These are phyloP conservation scores for Lactarius psammicola DNA, from an alignment of 768 basidiomycete genomes.

Conservation along the genomic window DNA sequence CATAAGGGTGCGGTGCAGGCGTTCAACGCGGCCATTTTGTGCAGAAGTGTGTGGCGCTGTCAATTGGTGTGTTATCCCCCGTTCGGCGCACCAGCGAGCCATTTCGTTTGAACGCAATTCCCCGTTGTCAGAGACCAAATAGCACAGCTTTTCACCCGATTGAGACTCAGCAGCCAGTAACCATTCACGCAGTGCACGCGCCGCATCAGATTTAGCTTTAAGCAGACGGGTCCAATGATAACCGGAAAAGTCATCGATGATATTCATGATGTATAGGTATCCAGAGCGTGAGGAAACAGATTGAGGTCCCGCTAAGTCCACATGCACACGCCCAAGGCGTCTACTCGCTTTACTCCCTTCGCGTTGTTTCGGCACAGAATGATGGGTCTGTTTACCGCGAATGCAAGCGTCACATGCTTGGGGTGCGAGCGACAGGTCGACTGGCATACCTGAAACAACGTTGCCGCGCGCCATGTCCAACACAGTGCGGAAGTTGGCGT, in stretches of 20 bases:
- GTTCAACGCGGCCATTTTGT: slow-evolving; percentile 3
- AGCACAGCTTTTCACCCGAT: background rate
- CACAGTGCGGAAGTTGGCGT: background rate
- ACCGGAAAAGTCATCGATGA: background rate
- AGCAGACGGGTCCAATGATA: background rate
- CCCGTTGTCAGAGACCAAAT: background rate
- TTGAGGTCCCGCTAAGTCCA: background rate
- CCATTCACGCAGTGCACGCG: no score
- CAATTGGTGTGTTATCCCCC: background rate
- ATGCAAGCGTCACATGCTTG: slow-evolving; percentile 1
- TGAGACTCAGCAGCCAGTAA: background rate
- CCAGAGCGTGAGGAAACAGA: background rate
- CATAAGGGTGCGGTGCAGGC: background rate
- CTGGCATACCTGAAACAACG: slow-evolving; percentile 1
- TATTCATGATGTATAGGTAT: background rate
- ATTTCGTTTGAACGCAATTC: background rate
- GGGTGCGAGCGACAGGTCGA: background rate
- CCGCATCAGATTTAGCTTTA: background rate
- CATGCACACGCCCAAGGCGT: background rate
- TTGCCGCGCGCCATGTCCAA: background rate
- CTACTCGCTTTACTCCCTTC: background rate
- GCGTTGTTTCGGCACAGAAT: background rate
- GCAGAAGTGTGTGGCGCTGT: slow-evolving; percentile 13
- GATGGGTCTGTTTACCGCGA: background rate
- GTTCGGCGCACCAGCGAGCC: background rate